These are phyloP conservation scores for Oehlia diaphana DNA, from an alignment of 192 early-diverging fungal species.

Conservation along the genomic window DNA sequence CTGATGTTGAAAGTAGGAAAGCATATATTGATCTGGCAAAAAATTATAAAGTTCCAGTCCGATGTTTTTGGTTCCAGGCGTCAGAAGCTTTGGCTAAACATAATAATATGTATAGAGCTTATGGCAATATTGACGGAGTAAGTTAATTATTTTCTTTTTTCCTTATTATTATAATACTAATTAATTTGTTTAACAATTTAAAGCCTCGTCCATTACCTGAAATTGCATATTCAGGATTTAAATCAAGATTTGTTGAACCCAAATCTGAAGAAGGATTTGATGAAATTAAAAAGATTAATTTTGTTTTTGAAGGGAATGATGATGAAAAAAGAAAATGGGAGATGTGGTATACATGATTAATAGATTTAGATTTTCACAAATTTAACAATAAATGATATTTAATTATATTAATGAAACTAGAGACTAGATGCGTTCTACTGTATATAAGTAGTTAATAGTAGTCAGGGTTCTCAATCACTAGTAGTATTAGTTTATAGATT, in stretches of 20 bases:
- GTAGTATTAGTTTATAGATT: too few species aligned
- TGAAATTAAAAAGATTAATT: constrained; percentile 27
- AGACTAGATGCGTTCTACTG: too few species aligned
- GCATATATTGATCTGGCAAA: constrained; percentile 68
- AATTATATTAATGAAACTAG: too few species aligned
- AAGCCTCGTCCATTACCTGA: constrained; percentile 13
- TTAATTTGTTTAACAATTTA: neutral
- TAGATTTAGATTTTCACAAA: too few species aligned
- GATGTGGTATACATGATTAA: constrained; percentile 16
- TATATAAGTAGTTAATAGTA: too few species aligned
- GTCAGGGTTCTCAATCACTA: too few species aligned
- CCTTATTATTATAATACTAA: neutral
- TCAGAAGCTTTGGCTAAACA: constrained; percentile 64
- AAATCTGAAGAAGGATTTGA: constrained; percentile 26
- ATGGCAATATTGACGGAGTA: constrained; percentile 14
- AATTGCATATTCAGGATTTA: constrained; percentile 9
- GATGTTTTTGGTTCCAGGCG: constrained; percentile 65
- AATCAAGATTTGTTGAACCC: constrained; percentile 20
- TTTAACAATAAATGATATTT: too few species aligned
- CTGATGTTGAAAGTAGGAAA: constrained; percentile 56
- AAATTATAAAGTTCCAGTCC: constrained; percentile 51
- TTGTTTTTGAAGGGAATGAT: constrained; percentile 26
- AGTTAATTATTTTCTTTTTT: neutral
- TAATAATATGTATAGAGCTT: constrained; percentile 75
- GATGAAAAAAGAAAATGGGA: constrained; percentile 7